Evolutionary conservation across 2,329 filamentous ascomycete species (phyloP), one percentile per base, ranked within the genome.

Genomic region (Xylaria sp.): DNA sequence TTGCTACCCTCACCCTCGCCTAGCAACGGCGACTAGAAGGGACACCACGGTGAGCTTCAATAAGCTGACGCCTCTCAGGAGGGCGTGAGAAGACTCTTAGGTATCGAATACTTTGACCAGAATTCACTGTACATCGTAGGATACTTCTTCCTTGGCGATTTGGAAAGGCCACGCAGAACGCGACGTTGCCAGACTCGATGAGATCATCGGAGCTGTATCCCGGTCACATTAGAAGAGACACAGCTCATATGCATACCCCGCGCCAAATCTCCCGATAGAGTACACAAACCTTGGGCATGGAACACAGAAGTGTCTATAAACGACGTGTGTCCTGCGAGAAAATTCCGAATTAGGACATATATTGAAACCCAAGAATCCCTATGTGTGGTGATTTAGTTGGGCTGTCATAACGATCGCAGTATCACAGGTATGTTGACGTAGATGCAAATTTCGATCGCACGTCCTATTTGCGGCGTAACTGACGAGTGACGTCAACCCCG

Each of bases 381-480:
- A 42, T 42, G 39, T 11, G 5, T 14, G 11, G 39, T 42, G 39
- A 42, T 42, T 36, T 4, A 42, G 39, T 42, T 42, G 39, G 12
- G 4, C 12, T 42, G 14, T 42, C 14, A 11, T 11, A 17, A 42
- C 39, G 14, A 11, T 42, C 12, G 39, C 12, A 9, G 11, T 36
- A 36, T 42, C 14, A 42, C 39, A 51, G 14, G 59, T 21, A 61
- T 36, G 59, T 53, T 61, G 59, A 54, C 59, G 59, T 61, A 14
- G 34, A 42, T 30, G 59, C 59, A 34, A 61, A 53, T 42, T 32
- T 19, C 59, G 59, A n/a, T 34, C 24, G 12, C 8, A 53, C 24
- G 30, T 55, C 30, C 8, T 39, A 55, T 39, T 55, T 36, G 30
- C 53, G 30, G n/a, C 53, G 30, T 7, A 36, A 24, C n/a, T 3